Conservation (phyloP, 1,284 basidiomycete genomes). For the Heterobasidion parviporum region DNA sequence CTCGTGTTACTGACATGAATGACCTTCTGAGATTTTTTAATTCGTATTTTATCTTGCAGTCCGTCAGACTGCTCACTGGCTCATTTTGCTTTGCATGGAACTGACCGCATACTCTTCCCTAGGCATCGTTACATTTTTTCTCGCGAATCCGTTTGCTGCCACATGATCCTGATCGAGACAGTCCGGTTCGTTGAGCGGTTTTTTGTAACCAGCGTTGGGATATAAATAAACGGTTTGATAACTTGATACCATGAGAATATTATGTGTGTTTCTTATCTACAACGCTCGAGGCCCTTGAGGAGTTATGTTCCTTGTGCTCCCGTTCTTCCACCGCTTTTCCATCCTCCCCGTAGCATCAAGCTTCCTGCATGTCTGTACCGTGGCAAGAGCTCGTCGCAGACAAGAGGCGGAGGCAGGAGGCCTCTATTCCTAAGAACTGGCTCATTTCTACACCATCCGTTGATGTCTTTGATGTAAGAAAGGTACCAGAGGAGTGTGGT, state of each 20-base stretch:
- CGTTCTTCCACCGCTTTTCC: background rate
- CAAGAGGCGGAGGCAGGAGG: slow-evolving; percentile 42
- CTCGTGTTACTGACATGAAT: slow-evolving; percentile 70
- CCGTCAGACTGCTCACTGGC: background rate
- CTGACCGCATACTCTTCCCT: too few relatives aligned
- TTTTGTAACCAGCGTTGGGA: too few relatives aligned
- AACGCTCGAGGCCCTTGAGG: too few relatives aligned
- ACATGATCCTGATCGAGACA: too few relatives aligned
- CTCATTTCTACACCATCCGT: slow-evolving; percentile 34
- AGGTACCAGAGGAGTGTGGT: slow-evolving; percentile 49
- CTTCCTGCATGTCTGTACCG: slow-evolving; percentile 5
- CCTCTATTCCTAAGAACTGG: slow-evolving; percentile 57
- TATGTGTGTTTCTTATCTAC: background rate
- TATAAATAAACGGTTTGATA: too few relatives aligned
- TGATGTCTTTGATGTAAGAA: slow-evolving; percentile 42
- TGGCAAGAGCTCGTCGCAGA: slow-evolving; percentile 49
- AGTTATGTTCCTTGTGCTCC: background rate
- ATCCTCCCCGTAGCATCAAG: background rate
- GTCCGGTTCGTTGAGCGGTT: too few relatives aligned
- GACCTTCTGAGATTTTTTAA: slow-evolving; percentile 56
- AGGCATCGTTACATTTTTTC: too few relatives aligned
- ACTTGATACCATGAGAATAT: background rate
- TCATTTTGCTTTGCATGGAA: background rate
- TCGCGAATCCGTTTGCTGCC: too few relatives aligned
- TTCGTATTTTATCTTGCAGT: slow-evolving; percentile 1